Conservation (phyloP, 441 rosid genomes). For the Arabidopsis hybrid region DNA sequence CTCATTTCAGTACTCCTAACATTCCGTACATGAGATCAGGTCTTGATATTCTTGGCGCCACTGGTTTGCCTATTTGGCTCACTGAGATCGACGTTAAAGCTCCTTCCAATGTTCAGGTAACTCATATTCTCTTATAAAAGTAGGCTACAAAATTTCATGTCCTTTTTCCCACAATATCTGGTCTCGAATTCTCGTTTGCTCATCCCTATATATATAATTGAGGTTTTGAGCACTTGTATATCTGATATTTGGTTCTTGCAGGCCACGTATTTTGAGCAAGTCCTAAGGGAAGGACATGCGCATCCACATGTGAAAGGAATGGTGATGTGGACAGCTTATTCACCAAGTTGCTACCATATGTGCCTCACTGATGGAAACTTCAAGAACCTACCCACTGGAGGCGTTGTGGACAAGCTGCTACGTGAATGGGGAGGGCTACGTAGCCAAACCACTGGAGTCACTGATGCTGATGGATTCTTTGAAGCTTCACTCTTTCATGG, state of each 20-base stretch:
- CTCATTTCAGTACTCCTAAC: slow-evolving; percentile 64
- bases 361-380: slow-evolving; percentile 49
- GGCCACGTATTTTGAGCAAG: slow-evolving; percentile 59
- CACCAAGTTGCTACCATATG: slow-evolving; percentile 56
- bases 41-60: slow-evolving; percentile 62
- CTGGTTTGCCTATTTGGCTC: slow-evolving; percentile 74
- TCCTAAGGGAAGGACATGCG: slow-evolving; percentile 62
- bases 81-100: slow-evolving; percentile 72
- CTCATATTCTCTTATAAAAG: neutral
- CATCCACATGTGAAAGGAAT: slow-evolving; percentile 66
- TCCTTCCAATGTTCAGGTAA: slow-evolving; percentile 32
- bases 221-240: neutral
- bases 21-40: slow-evolving; percentile 71
- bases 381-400: slow-evolving; percentile 57
- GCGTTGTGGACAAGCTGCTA: slow-evolving; percentile 63
- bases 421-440: slow-evolving; percentile 57
- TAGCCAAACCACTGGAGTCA: slow-evolving; percentile 29
- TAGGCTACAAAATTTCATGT: no score
- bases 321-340: slow-evolving; percentile 55
- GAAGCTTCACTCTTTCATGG: slow-evolving; percentile 61
- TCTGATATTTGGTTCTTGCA: slow-evolving; percentile 6
- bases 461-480: slow-evolving; percentile 60
- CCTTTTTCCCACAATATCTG: neutral
- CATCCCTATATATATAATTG: neutral
- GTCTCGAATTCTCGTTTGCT: neutral